phyloP scores from a whole-genome alignment of 1,284 basidiomycete species.

The Garcileccinum viscosum region DNA sequence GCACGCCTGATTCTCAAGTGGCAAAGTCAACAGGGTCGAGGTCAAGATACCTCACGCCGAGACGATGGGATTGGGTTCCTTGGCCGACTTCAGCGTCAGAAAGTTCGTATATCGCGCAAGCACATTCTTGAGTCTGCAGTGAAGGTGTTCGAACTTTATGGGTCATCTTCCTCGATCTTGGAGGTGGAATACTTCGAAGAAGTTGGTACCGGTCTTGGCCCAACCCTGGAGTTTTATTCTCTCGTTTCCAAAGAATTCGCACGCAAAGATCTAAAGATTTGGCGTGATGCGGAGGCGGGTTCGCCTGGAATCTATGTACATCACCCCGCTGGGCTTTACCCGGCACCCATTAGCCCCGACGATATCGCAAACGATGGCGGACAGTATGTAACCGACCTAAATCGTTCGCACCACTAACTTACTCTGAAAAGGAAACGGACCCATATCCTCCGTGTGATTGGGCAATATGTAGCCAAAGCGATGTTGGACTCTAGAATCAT shows the following conservation, averaged over 20 bases:
- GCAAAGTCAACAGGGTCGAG: conserved; percentile 82
- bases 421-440: conserved; percentile 66
- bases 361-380: conserved; percentile 73
- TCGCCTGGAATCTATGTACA: conserved; percentile 73
- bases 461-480: conserved; percentile 97
- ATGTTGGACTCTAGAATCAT: conserved; percentile 98
- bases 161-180: conserved; percentile 88
- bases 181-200: conserved; percentile 99
- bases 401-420: conserved; percentile 1
- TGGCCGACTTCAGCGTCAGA: conserved; percentile 91
- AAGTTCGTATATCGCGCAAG: conserved; percentile 94
- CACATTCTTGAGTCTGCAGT: conserved; percentile 97
- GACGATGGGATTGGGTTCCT: conserved; percentile 93
- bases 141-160: conserved; percentile 98
- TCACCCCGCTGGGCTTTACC: conserved; percentile 88
- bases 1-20: conserved; percentile 90
- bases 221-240: conserved; percentile 98
- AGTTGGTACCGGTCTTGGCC: conserved; percentile 96
- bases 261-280: conserved; percentile 84
- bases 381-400: conserved; percentile 57
- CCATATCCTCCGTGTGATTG: conserved; percentile 88
- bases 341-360: conserved; percentile 75
- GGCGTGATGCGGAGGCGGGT: conserved; percentile 84
- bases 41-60: conserved; percentile 76
- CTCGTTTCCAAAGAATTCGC: conserved; percentile 94